Evolutionary conservation across 225 moss, liverwort and hornwort genomes (phyloP), one percentile per base, ranked within the genome.

Genomic region (Straminergon stramineum): DNA sequence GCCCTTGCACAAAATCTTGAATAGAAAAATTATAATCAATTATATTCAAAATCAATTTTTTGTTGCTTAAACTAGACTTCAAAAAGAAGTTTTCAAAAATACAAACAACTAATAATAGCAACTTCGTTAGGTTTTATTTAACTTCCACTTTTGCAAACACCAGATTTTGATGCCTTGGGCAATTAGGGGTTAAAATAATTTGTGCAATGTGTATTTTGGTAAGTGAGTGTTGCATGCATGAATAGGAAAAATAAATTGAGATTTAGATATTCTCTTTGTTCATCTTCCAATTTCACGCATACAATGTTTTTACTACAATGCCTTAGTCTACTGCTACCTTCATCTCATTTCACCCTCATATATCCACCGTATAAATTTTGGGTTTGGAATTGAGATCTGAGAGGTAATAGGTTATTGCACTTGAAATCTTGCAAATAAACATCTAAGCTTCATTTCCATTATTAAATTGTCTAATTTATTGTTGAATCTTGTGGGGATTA

Each of bases 281-380:
- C 10, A 27, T 27, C 27, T 73, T 0, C 2, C 0, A 0, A 2
- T 15, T 27, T 27, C 5, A 16, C 0, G 0, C 2, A 27, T 0
- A 68, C 12, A 3, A 21, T 69, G 4, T 13, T 43, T 43, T 73
- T 73, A 73, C 5, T 28, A 17, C 73, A 28, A 73, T 73, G 43
- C 28, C 1, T 73, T 45, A 45, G 9, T 28, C 28, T 27, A 73
- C 16, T 27, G 9, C 39, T 24, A 39, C 8, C 43, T 73, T 73
- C 71, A 17, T 30, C 4, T 30, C 75, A 11, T 30, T 48, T 48
- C 18, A 48, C 75, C 28, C 4, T 48, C 17, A 10, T 3, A 2
- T 74, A 45, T 74, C 6, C 0, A 45, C 10, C 30, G 10, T 28
- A 0, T 28, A 17, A 9, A 74, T 39, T 10, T 74, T 45, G 2